Evolutionary conservation across 2,329 filamentous ascomycete genomes (phyloP), one percentile per base, ranked within the genome.

Genomic region (Gnomoniopsis sp.): DNA sequence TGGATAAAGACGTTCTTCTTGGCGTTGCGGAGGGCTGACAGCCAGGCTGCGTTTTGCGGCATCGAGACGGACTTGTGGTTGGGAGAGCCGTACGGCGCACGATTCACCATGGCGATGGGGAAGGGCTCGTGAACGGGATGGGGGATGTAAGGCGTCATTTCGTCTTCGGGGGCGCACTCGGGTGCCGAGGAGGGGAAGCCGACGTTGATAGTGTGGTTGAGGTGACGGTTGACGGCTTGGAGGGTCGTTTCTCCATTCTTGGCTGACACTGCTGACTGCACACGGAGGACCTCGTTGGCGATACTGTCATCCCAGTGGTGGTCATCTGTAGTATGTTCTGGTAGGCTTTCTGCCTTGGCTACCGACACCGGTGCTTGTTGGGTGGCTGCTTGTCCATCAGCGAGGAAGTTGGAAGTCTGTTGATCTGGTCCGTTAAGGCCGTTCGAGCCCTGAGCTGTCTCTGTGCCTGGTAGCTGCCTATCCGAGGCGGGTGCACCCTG

Each of bases 1-100:
- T 93, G 88, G 59, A 93, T 91, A 66, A 93, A 91, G n/a, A 93
- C 80, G 30, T 74, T 79, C 14, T 74, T 74, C 55, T 77, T 71
- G 0, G 89, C 88, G 64, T 91, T 82, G 1, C 85, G 79, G 8
- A 93, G 78, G 1, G 87, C 81, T 0, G 88, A 88, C 0, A 92
- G 73, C 82, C 87, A 93, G 0, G 86, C 87, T 52, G 86, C 87
- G 65, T 93, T 92, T 65, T 93, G 90, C 0, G 90, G 90, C 2
- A 85, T 87, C 51, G 81, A 76, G 2, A 86, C 74, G 19, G 80
- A 85, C 19, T 77, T 75, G 57, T 88, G 83, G 64, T 84, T 88
- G 1, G 85, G 79, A 0, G 79, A 75, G 1, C 88, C 88, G 67
- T 86, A 88, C 0, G 89, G 88, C 21, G 83, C 79, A 2, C 89